These are phyloP conservation scores for Pythium dissotocum DNA, from an alignment of 352 stramenopile genomes.

Conservation along the genomic window DNA sequence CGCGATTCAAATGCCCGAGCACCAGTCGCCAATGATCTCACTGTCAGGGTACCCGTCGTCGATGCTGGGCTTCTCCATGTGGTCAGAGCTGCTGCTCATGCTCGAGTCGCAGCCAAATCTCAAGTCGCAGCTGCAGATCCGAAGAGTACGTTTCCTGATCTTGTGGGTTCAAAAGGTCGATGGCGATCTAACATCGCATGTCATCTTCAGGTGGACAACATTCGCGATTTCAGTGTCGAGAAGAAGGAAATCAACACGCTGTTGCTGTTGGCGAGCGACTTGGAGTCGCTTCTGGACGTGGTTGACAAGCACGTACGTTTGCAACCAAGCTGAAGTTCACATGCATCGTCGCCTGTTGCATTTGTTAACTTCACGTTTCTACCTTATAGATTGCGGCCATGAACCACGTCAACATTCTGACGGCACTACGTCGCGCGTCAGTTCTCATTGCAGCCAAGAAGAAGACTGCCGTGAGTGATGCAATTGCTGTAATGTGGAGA, in stretches of 20 bases:
- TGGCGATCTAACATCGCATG: background rate
- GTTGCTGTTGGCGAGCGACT: conserved; percentile 61
- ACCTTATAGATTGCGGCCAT: conserved; percentile 38
- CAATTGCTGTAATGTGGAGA: background rate
- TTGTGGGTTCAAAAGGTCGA: background rate
- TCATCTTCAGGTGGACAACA: conserved; percentile 51
- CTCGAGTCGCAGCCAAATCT: conserved; percentile 67
- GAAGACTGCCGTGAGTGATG: conserved; percentile 36
- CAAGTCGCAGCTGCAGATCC: conserved; percentile 66
- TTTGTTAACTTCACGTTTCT: background rate
- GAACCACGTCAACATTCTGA: conserved; percentile 68
- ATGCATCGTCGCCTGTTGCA: background rate
- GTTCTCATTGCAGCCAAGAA: conserved; percentile 21
- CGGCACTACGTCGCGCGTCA: conserved; percentile 52
- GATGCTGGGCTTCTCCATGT: conserved; percentile 70
- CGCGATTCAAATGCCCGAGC: conserved; percentile 70
- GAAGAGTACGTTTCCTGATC: conserved; percentile 30
- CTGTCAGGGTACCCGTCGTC: conserved; percentile 78
- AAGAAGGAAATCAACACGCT: conserved; percentile 63
- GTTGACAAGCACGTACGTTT: conserved; percentile 64
- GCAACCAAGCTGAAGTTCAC: background rate
- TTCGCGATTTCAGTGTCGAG: conserved; percentile 44
- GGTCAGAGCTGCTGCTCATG: conserved; percentile 79
- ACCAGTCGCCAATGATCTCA: conserved; percentile 71
- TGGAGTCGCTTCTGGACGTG: conserved; percentile 54